These are phyloP conservation scores for Schizophyllum amplum DNA, from an alignment of 1,284 basidiomycete genomes.

Conservation along the genomic window DNA sequence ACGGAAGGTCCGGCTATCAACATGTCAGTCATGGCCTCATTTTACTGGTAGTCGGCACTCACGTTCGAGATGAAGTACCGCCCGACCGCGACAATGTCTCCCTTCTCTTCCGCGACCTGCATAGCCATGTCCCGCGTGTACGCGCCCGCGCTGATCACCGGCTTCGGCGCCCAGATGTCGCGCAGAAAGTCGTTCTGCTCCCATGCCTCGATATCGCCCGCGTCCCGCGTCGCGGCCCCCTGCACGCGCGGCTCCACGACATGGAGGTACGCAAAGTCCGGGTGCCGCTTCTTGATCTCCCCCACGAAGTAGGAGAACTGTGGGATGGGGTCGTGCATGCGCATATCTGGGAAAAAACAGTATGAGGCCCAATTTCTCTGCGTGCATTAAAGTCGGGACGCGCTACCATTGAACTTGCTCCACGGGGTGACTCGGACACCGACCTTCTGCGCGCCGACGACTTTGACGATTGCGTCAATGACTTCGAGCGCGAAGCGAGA, in stretches of 20 bases:
- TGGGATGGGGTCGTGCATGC: constrained; percentile 29
- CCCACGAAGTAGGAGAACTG: constrained; percentile 22
- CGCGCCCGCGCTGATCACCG: too few relatives aligned
- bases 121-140: constrained; percentile 6
- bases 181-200: too few relatives aligned
- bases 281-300: constrained; percentile 19
- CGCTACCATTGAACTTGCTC: constrained; percentile 25
- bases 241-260: constrained; percentile 25
- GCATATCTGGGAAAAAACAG: constrained; percentile 18
- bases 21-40: too few relatives aligned
- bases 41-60: too few relatives aligned
- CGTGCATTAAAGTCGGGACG: background rate
- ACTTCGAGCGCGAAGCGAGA: constrained; percentile 35
- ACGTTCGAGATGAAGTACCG: too few relatives aligned
- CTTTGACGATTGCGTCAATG: constrained; percentile 24
- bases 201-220: constrained; percentile 17
- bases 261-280: constrained; percentile 42
- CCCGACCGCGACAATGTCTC: too few relatives aligned
- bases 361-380: background rate
- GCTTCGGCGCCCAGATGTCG: constrained; percentile 18
- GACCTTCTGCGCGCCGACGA: constrained; percentile 25
- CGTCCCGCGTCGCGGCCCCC: constrained; percentile 12
- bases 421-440: constrained; percentile 45
- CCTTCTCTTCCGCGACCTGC: too few relatives aligned
- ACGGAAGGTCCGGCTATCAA: too few relatives aligned